Percentiles rank a stretch among this genome's conserved stretches.
These are phyloP conservation scores for Pleurotus salmoneostramineus DNA, from an alignment of 768 basidiomycete genomes.

Conservation along the genomic window DNA sequence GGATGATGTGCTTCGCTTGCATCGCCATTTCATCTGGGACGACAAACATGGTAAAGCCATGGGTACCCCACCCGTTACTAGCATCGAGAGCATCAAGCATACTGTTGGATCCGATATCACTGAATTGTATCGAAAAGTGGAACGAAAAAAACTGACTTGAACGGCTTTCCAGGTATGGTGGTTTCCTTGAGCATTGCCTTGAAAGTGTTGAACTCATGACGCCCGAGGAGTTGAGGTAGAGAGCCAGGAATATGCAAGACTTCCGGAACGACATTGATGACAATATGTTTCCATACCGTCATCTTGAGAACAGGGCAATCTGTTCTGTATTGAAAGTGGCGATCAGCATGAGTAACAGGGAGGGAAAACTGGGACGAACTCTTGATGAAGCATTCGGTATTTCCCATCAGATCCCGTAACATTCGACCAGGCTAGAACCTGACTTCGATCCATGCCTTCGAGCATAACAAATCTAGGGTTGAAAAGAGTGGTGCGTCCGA, in stretches of 20 bases:
- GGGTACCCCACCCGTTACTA: slow-evolving; percentile 8
- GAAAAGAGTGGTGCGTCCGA: slow-evolving; percentile 47
- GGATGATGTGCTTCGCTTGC: slow-evolving; percentile 19
- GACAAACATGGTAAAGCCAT: slow-evolving; percentile 53
- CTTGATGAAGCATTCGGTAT: slow-evolving; percentile 35
- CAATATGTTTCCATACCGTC: slow-evolving; percentile 30
- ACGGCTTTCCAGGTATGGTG: not conserved
- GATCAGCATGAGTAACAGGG: not conserved
- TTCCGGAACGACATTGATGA: slow-evolving; percentile 36
- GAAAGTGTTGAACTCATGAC: slow-evolving; percentile 27
- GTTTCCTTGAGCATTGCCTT: slow-evolving; percentile 10
- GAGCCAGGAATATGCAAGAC: slow-evolving; percentile 40
- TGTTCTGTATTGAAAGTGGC: slow-evolving; percentile 18
- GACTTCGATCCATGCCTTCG: slow-evolving; percentile 37
- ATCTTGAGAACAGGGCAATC: slow-evolving; percentile 30
- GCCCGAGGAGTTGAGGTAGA: slow-evolving; percentile 23
- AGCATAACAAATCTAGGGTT: slow-evolving; percentile 33
- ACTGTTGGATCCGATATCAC: not conserved
- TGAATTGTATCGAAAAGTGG: not conserved
- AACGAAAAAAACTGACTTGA: not conserved
- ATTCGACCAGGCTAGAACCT: slow-evolving; percentile 40
- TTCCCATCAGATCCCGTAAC: slow-evolving; percentile 20
- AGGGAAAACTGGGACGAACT: slow-evolving; percentile 16
- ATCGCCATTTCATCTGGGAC: slow-evolving; percentile 40
- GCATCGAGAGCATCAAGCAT: slow-evolving; percentile 3